Evolutionary conservation across 345 rosid species (phyloP).

Genomic region (Camelina neglecta): DNA sequence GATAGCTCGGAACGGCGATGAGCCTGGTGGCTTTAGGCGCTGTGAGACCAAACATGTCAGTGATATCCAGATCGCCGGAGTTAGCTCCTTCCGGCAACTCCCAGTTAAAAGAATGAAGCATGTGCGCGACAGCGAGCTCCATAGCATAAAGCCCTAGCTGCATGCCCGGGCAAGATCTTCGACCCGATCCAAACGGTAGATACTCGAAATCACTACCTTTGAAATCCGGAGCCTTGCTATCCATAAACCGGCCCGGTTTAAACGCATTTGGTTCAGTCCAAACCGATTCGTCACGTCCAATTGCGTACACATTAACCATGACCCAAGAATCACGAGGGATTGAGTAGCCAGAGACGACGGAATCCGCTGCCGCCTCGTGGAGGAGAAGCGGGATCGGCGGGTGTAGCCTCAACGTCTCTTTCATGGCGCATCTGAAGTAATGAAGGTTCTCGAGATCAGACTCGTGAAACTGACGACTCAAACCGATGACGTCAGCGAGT

Average conservation of each 20-base stretch:
- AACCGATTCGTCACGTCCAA: conserved; percentile 58
- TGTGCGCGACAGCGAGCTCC: conserved; percentile 64
- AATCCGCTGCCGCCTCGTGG: conserved; percentile 62
- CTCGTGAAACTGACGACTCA: conserved; percentile 60
- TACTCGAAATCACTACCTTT: conserved; percentile 67
- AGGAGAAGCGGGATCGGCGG: conserved; percentile 87
- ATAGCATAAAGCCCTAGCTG: conserved; percentile 72
- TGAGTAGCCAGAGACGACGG: conserved; percentile 59
- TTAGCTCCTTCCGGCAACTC: conserved; percentile 68
- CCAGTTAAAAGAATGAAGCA: conserved; percentile 80
- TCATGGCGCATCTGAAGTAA: conserved; percentile 59
- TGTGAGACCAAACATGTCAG: conserved; percentile 78
- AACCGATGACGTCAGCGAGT: conserved; percentile 58
- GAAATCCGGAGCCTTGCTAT: conserved; percentile 55
- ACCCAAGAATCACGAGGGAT: conserved; percentile 63
- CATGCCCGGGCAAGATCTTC: conserved; percentile 88
- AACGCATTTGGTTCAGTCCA: conserved; percentile 70
- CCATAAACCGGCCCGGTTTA: conserved; percentile 61
- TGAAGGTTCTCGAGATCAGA: conserved; percentile 64
- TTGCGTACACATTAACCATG: conserved; percentile 70
- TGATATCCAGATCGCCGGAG: conserved; percentile 65
- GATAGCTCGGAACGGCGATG: conserved; percentile 58
- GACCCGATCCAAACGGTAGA: conserved; percentile 81
- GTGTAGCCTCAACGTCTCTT: conserved; percentile 75
- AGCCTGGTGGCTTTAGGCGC: conserved; percentile 71